Conservation (phyloP, 345 rosid genomes). For the Linum usitatissimum region DNA sequence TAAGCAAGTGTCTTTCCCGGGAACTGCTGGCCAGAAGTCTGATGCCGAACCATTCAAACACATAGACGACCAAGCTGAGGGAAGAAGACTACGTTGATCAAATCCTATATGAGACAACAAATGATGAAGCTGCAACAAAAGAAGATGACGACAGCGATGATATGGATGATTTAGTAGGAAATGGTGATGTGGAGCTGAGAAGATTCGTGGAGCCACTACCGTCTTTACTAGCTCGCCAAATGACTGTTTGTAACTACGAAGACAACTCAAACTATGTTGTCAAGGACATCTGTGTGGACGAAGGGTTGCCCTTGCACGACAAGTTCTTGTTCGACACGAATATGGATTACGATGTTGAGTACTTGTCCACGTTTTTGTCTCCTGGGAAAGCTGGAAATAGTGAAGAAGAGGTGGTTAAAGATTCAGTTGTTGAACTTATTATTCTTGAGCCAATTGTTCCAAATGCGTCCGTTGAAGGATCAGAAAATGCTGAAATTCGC, state of each 20-base stretch:
- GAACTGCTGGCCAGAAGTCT: conserved; percentile 25
- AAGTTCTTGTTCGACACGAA: conserved; percentile 40
- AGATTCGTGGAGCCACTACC: conserved; percentile 15
- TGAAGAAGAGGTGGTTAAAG: conserved; percentile 10
- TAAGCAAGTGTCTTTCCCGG: conserved; percentile 29
- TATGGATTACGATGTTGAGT: conserved; percentile 17
- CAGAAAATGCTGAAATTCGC: conserved; percentile 6
- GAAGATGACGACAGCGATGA: neutral
- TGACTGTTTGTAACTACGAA: conserved; percentile 48
- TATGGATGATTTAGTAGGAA: conserved; percentile 12
- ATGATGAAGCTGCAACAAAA: conserved; percentile 6
- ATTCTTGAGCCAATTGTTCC: conserved; percentile 8
- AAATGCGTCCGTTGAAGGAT: conserved; percentile 17
- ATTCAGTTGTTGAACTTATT: conserved; percentile 8
- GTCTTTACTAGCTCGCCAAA: conserved; percentile 38
- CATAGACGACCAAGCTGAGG: conserved; percentile 18
- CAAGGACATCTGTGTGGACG: conserved; percentile 75
- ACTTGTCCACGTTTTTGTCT: conserved; percentile 7
- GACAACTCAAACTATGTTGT: conserved; percentile 42
- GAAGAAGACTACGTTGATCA: conserved; percentile 18
- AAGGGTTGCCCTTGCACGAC: conserved; percentile 48
- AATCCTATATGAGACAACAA: conserved; percentile 10
- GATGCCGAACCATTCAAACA: conserved; percentile 26
- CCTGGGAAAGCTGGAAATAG: conserved; percentile 19
- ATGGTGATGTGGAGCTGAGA: conserved; percentile 15